These are phyloP conservation scores for Drechslera avenae DNA, from an alignment of 2,329 filamentous ascomycete species.

Conservation along the genomic window DNA sequence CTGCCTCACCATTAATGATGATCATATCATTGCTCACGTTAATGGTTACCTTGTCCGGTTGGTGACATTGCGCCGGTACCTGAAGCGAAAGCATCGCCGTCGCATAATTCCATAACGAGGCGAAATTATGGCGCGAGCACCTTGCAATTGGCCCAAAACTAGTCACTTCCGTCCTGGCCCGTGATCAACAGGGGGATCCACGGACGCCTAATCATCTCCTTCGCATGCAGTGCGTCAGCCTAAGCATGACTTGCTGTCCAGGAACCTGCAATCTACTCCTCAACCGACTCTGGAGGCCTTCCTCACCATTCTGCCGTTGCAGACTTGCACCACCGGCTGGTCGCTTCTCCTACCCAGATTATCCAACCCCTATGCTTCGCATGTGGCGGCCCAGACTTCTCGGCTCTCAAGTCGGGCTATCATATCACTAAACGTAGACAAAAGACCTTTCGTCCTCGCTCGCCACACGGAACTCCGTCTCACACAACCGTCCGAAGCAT, in stretches of 20 bases:
- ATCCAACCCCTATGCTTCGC: no score
- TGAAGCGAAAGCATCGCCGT: conserved; percentile 24
- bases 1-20: conserved; percentile 13
- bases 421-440: no score
- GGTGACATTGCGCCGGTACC: conserved; percentile 14
- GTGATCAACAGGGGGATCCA: conserved; percentile 7
- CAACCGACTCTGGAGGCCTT: no score
- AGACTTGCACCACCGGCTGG: no score
- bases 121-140: conserved; percentile 8
- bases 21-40: conserved; percentile 14
- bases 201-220: not conserved
- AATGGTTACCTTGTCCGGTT: conserved; percentile 20
- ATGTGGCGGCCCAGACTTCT: no score
- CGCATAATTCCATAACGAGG: conserved; percentile 9
- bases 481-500: not conserved
- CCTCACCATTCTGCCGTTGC: no score
- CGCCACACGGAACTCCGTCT: no score
- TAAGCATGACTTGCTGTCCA: no score
- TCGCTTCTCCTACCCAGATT: no score
- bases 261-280: not conserved
- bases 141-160: conserved; percentile 6
- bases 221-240: no score
- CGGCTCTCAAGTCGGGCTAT: no score
- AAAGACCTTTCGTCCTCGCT: no score
- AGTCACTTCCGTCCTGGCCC: not conserved